Base-by-base conservation (phyloP, 208 protist genomes). In the Tritrichomonas foetus region DNA sequence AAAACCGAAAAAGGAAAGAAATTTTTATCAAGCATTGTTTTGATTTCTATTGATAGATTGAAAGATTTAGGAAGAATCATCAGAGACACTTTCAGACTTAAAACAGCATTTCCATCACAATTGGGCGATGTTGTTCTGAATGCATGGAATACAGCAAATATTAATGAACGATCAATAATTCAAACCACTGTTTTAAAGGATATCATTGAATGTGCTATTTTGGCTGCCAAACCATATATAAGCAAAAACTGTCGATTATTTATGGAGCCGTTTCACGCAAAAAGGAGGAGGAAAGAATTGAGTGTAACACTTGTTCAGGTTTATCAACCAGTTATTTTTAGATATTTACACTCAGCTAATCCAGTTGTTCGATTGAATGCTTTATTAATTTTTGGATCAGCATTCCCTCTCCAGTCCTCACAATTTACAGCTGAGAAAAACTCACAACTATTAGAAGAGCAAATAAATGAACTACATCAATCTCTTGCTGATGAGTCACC, bases 281-380 rank as follows among this genome's bases (percentile, higher is more conserved):
- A 50, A 1, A 53, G 78, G 39, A 33, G 41, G 44, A 25, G 44
- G 20, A 89, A 89, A 41, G 47, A 89, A 89, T 39, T 89, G 2
- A 53, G 78, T 44, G 33, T 14, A 27, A 20, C 78, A 50, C 5
- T 89, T 2, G 25, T 30, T n/a, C 78, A 57, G 5, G 14, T 89
- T 14, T 89, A 89, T 57, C 47, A 89, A 36, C 78, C 78, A 57
- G 39, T 89, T 30, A 36, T 89, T 39, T 89, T 89, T 39, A 25
- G 78, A 33, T 89, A 89, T 47, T 27, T 89, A 5, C 78, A 89
- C 30, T 41, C 78, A 55, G 78, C 78, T 0, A 89, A 89, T 57
- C 27, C 78, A 39, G 13, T 89, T 50, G 78, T 89, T 8, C 25
- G 78, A 89, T 16, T 47, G 8, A 89, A 89, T 57, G 20, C 78